Conservation (phyloP, 257 asterid genomes). For the Gentiana dahurica region DNA sequence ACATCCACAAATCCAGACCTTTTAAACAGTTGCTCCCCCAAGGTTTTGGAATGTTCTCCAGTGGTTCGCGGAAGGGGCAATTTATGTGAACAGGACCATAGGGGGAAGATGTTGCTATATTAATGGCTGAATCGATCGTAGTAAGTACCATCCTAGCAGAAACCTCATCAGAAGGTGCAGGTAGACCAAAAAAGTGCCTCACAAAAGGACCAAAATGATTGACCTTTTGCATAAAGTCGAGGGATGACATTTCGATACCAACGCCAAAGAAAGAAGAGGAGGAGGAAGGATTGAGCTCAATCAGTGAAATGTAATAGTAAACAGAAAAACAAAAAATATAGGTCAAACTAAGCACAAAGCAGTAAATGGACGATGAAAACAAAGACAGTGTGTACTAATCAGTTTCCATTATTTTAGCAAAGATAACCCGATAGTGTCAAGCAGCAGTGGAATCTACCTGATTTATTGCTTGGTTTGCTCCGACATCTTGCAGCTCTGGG, state of each 20-base stretch:
- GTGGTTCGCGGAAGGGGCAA: conserved; percentile 91
- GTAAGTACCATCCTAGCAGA: conserved; percentile 86
- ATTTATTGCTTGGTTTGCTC: conserved; percentile 97
- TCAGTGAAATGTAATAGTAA: too few species aligned
- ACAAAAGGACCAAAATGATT: conserved; percentile 77
- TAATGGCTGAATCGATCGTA: conserved; percentile 67
- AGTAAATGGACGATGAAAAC: too few species aligned
- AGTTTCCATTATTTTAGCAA: not conserved
- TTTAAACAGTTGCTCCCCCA: conserved; percentile 57
- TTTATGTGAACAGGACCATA: conserved; percentile 87
- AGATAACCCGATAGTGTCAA: not conserved
- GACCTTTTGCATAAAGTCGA: conserved; percentile 30
- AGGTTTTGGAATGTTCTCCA: conserved; percentile 37
- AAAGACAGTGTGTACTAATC: too few species aligned
- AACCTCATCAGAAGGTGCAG: conserved; percentile 68
- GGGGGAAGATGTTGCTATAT: conserved; percentile 66
- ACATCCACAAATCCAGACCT: conserved; percentile 78
- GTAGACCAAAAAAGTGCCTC: conserved; percentile 69
- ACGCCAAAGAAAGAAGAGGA: not conserved
- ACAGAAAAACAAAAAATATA: too few species aligned
- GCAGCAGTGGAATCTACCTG: conserved; percentile 31
- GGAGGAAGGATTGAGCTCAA: not conserved
- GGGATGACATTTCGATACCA: not conserved
- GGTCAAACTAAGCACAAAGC: too few species aligned
- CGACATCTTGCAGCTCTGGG: conserved; percentile 83